A percentile compares a stretch with the other conserved stretches of the same genome.
Conservation (phyloP, 2,329 filamentous ascomycete genomes). For the Penicillium corylophilum region DNA sequence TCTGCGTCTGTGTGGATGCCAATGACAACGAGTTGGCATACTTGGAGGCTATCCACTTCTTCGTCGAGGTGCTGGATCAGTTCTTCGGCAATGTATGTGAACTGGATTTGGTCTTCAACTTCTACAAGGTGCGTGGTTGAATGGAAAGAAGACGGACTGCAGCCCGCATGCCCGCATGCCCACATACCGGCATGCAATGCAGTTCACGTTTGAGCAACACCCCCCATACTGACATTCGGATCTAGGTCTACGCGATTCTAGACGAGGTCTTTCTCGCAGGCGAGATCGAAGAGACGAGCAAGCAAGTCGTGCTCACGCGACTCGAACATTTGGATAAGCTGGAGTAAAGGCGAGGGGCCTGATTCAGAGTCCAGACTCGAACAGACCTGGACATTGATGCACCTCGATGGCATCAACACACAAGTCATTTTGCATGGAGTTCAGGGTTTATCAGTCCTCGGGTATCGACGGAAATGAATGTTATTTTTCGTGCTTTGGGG, state of each 20-base stretch:
- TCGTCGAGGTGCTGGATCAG: constrained; percentile 95
- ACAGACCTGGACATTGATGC: not conserved
- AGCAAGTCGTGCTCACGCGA: constrained; percentile 92
- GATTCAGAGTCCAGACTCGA: not conserved
- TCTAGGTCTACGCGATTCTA: constrained; percentile 88
- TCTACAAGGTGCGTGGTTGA: constrained; percentile 60
- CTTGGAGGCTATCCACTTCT: constrained; percentile 97
- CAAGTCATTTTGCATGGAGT: constrained; percentile 24
- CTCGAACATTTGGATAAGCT: constrained; percentile 95
- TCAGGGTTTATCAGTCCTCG: constrained; percentile 8
- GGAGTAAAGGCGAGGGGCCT: constrained; percentile 57
- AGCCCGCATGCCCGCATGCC: not conserved
- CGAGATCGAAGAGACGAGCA: constrained; percentile 98
- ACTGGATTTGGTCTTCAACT: constrained; percentile 79
- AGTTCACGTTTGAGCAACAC: not conserved
- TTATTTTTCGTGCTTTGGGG: not conserved
- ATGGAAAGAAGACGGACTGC: not conserved
- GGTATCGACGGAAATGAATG: not conserved
- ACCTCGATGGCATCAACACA: constrained; percentile 13
- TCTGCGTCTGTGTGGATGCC: constrained; percentile 97
- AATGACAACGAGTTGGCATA: constrained; percentile 98
- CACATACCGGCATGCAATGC: no score
- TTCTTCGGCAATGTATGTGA: constrained; percentile 99
- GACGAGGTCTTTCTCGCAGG: constrained; percentile 97
- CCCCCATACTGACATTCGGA: constrained; percentile 3